Evolutionary conservation across 495 filamentous ascomycete species (phyloP).

Genomic region (Penicillium egyptiacum): DNA sequence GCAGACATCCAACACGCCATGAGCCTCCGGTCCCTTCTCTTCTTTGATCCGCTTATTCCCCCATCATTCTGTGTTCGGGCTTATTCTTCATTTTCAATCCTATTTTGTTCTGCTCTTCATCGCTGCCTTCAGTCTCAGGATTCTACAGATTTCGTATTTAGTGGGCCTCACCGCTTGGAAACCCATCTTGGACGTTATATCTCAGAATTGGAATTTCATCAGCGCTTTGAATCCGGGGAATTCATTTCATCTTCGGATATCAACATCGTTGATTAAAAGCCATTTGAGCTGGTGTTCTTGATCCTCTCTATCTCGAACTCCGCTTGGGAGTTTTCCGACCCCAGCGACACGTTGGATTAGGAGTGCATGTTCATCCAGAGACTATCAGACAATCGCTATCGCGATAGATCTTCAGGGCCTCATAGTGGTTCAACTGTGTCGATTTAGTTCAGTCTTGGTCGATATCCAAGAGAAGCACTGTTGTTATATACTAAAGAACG

Average conservation of each 20-base stretch:
- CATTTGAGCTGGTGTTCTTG: not conserved
- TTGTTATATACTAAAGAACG: constrained; percentile 8
- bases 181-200: constrained; percentile 2
- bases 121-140: constrained; percentile 12
- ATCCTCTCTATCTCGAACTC: not conserved
- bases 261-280: not conserved
- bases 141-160: not conserved
- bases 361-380: constrained; percentile 4
- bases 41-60: constrained; percentile 17
- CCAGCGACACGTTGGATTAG: not conserved
- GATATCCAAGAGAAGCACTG: constrained; percentile 3
- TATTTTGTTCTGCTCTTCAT: not conserved
- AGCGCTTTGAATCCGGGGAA: not conserved
- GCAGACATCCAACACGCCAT: constrained; percentile 44
- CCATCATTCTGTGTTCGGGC: constrained; percentile 7
- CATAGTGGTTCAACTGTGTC: not conserved
- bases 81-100: constrained; percentile 13
- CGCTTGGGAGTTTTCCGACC: not conserved
- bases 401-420: not conserved
- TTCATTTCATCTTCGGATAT: constrained; percentile 2
- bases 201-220: constrained; percentile 2
- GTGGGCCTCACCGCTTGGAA: constrained; percentile 8
- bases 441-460: not conserved
- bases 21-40: constrained; percentile 25
- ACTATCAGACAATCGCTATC: constrained; percentile 7